Evolutionary conservation across 2,329 filamentous ascomycete genomes (phyloP).

Genomic region (Escovopsis sp.): DNA sequence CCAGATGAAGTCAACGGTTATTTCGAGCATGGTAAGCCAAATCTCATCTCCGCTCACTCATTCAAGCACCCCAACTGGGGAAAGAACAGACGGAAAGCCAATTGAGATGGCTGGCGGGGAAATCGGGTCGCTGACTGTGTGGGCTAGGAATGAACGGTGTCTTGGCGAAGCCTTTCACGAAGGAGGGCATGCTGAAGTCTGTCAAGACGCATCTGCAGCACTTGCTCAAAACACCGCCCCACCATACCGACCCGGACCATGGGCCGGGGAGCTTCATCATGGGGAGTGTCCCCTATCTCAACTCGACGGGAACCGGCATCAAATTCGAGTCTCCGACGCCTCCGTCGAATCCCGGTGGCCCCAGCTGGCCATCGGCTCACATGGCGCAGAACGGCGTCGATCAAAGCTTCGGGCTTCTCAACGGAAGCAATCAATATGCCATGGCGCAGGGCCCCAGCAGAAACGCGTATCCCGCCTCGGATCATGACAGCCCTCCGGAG

Average conservation of each 20-base stretch:
- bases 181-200: conserved; percentile 69
- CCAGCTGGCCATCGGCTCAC: conserved; percentile 38
- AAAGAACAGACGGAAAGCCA: not conserved
- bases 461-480: conserved; percentile 10
- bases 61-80: no score
- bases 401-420: conserved; percentile 31
- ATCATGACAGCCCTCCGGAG: conserved; percentile 31
- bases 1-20: conserved; percentile 96
- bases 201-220: conserved; percentile 81
- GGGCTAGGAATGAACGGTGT: conserved; percentile 90
- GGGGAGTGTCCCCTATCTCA: conserved; percentile 20
- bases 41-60: not conserved
- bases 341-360: conserved; percentile 29
- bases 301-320: conserved; percentile 17
- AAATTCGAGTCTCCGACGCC: conserved; percentile 45
- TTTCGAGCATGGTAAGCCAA: conserved; percentile 73
- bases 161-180: conserved; percentile 90
- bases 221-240: conserved; percentile 54
- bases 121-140: conserved; percentile 3
- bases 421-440: conserved; percentile 25
- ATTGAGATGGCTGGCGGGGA: no score
- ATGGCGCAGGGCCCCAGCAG: conserved; percentile 2
- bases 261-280: conserved; percentile 18
- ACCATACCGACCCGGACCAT: conserved; percentile 21
- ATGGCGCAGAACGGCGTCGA: conserved; percentile 32